These are phyloP conservation scores for Phialemoniopsis sp. DNA, from an alignment of 2,329 filamentous ascomycete genomes.

Conservation along the genomic window DNA sequence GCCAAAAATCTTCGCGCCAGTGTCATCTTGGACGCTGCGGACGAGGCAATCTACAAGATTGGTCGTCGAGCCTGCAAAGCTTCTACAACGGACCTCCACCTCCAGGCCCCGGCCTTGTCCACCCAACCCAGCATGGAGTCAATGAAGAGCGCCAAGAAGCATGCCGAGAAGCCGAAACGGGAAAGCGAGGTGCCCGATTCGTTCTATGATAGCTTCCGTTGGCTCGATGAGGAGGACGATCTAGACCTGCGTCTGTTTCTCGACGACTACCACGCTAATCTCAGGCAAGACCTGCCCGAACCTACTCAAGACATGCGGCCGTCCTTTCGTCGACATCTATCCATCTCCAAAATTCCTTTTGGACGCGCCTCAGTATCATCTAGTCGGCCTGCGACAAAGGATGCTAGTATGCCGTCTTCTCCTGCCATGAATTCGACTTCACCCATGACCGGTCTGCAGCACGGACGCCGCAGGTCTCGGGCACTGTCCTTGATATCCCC, in stretches of 20 bases:
- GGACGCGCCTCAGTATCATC: constrained; percentile 46
- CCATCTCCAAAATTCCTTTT: constrained; percentile 64
- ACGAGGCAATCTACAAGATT: constrained; percentile 51
- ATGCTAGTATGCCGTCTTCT: too few relatives aligned
- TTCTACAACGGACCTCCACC: constrained; percentile 9
- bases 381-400: constrained; percentile 6
- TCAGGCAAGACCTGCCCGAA: constrained; percentile 44
- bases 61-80: constrained; percentile 29
- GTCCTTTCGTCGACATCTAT: constrained; percentile 68
- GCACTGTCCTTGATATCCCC: constrained; percentile 50
- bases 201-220: constrained; percentile 65
- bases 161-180: constrained; percentile 9
- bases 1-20: constrained; percentile 41
- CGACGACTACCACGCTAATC: constrained; percentile 66
- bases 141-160: constrained; percentile 9
- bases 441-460: constrained; percentile 20
- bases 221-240: constrained; percentile 70
- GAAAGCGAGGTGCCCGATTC: constrained; percentile 38
- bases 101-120: constrained; percentile 21
- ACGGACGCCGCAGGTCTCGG: constrained; percentile 46
- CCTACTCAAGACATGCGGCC: constrained; percentile 44
- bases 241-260: constrained; percentile 63
- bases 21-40: constrained; percentile 34
- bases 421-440: constrained; percentile 9
- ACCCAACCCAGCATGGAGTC: constrained; percentile 24